Base-by-base conservation (phyloP, 1,139 yeast species). In the Suhomyces wounanorum region DNA sequence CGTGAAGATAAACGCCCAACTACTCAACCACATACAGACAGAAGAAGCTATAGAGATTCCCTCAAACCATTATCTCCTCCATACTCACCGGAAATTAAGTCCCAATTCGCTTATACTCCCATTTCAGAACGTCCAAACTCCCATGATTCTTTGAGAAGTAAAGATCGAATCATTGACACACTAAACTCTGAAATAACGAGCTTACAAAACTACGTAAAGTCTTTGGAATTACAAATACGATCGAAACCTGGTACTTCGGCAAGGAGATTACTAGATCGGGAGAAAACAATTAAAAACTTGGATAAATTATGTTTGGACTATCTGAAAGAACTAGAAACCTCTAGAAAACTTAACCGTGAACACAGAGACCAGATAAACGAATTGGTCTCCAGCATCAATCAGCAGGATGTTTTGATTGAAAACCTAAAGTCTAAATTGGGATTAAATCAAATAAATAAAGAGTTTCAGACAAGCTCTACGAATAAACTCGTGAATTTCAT, bases 371-470 rank as follows among this genome's bases (percentile, higher is more conserved):
- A 60, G 10, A 53, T 65, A 3, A 51, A 59, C 8, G 60, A 61
- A 21, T 49, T 70, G 39, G 56, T 61, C 13, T 49, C 48, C 2
- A 58, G 57, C 14, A 52, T 66, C 10, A 52, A 57, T 11, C 55
- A 58, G 18, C 76, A 69, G 52, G 67, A 64, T 36, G 48, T 57
- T 23, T 48, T 72, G 10, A 63, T 70, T 3, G 53, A 54, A 7
- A 50, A 52, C 3, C 52, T 73, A 23, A 64, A 60, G 49, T 28
- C 38, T 3, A 65, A 65, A 44, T 53, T 71, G 25, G 54, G 57
- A 7, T 42, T 65, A 23, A 41, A 49, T 16, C 40, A 44, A n/a
- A 18, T 47, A 9, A 31, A 43, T 14, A 47, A n/a, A 8, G 13
- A 36, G 18, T 38, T 47, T 28, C 33, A 28, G 17, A 30, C 26